Evolutionary conservation across 805 yeast species (phyloP).

Genomic region (Starmerella tilneyi): DNA sequence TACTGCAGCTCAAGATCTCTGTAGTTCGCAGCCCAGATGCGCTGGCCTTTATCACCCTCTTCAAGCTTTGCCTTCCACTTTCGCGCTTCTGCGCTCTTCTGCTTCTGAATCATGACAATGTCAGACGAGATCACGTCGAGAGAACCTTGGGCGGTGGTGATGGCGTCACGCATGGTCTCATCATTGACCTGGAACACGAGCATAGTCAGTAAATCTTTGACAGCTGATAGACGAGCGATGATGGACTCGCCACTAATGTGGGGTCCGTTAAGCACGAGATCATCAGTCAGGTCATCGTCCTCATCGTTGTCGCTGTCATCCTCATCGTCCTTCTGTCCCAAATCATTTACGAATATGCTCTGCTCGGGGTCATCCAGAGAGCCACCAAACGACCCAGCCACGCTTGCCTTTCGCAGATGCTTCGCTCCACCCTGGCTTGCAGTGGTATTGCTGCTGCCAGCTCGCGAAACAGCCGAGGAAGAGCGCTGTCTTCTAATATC

Average conservation of each 20-base stretch:
- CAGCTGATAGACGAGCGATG: conserved; percentile 27
- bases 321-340: conserved; percentile 37
- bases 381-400: neutral
- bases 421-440: too few relatives aligned
- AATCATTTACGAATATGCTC: conserved; percentile 23
- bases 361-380: conserved; percentile 6
- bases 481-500: too few relatives aligned
- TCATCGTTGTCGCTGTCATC: conserved; percentile 30
- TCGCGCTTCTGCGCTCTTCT: conserved; percentile 13
- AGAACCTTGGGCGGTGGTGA: conserved; percentile 19
- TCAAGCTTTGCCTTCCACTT: conserved; percentile 18
- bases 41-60: conserved; percentile 24
- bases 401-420: conserved; percentile 7
- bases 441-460: too few relatives aligned
- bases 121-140: conserved; percentile 23
- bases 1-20: conserved; percentile 35
- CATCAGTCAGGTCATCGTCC: conserved; percentile 23
- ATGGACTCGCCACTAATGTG: conserved; percentile 26
- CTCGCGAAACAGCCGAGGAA: too few relatives aligned
- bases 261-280: conserved; percentile 18
- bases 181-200: conserved; percentile 22
- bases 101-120: conserved; percentile 14
- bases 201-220: conserved; percentile 25
- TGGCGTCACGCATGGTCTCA: conserved; percentile 21
- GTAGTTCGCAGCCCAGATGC: conserved; percentile 37